Evolutionary conservation across 768 basidiomycete genomes (phyloP).

Genomic region (Boletus rubropictus): DNA sequence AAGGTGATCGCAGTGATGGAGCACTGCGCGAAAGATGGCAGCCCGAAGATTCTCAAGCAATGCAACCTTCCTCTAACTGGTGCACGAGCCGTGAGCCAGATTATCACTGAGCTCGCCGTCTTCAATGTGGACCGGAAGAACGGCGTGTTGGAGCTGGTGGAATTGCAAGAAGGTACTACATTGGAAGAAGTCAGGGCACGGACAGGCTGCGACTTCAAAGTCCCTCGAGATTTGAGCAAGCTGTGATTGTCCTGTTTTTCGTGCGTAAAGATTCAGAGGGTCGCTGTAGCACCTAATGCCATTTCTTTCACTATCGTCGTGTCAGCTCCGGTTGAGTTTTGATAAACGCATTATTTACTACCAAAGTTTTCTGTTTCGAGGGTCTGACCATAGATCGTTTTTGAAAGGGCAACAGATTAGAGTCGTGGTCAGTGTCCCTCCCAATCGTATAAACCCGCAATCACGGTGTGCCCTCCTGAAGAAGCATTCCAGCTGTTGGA

Average conservation of each 20-base stretch:
- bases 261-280: not conserved
- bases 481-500: too few species aligned
- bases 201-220: constrained; percentile 79
- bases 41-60: constrained; percentile 77
- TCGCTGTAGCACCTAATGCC: constrained; percentile 7
- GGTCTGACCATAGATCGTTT: too few species aligned
- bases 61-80: constrained; percentile 87
- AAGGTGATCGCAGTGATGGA: constrained; percentile 89
- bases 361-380: not conserved
- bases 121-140: constrained; percentile 79
- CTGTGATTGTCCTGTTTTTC: constrained; percentile 31
- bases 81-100: constrained; percentile 79
- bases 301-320: not conserved
- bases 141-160: constrained; percentile 69
- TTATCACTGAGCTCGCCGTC: constrained; percentile 89
- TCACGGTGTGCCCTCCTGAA: too few species aligned
- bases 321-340: too few species aligned
- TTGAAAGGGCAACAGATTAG: too few species aligned
- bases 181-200: constrained; percentile 81
- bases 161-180: constrained; percentile 79
- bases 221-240: constrained; percentile 45
- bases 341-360: not conserved
- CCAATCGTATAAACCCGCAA: too few species aligned
- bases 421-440: too few species aligned
- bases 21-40: constrained; percentile 85